Conservation (phyloP, 495 filamentous ascomycete species). For the Xylaria sp. region DNA sequence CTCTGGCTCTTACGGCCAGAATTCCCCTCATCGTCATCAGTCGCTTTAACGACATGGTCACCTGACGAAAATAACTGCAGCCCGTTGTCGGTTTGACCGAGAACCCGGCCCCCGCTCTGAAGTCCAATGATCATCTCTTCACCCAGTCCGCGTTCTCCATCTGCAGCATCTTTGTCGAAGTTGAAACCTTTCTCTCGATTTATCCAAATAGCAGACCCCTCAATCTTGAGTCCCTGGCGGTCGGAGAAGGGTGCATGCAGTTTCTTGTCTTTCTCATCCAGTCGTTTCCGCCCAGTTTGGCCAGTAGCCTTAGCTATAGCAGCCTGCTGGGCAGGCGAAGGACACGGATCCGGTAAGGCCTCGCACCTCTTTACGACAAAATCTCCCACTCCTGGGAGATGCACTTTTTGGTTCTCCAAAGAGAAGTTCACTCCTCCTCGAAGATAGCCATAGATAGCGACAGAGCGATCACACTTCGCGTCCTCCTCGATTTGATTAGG, state of each 20-base stretch:
- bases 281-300: constrained; percentile 72
- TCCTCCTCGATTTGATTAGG: constrained; percentile 88
- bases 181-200: constrained; percentile 67
- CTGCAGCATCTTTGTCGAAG: constrained; percentile 75
- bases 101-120: constrained; percentile 78
- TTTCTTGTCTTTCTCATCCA: constrained; percentile 95
- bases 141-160: constrained; percentile 77
- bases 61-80: constrained; percentile 85
- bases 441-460: constrained; percentile 92
- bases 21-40: constrained; percentile 67
- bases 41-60: constrained; percentile 62
- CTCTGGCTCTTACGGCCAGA: constrained; percentile 75
- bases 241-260: constrained; percentile 98
- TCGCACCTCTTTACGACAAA: constrained; percentile 85
- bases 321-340: constrained; percentile 89
- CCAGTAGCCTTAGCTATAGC: constrained; percentile 80
- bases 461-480: constrained; percentile 84
- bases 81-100: constrained; percentile 82
- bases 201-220: constrained; percentile 65
- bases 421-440: constrained; percentile 98
- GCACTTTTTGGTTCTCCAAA: constrained; percentile 82
- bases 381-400: constrained; percentile 95
- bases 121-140: constrained; percentile 92
- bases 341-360: constrained; percentile 89
- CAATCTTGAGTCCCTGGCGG: constrained; percentile 83